phyloP scores from a whole-genome alignment of 495 filamentous ascomycete species.

The Penicillium longicatenatum region DNA sequence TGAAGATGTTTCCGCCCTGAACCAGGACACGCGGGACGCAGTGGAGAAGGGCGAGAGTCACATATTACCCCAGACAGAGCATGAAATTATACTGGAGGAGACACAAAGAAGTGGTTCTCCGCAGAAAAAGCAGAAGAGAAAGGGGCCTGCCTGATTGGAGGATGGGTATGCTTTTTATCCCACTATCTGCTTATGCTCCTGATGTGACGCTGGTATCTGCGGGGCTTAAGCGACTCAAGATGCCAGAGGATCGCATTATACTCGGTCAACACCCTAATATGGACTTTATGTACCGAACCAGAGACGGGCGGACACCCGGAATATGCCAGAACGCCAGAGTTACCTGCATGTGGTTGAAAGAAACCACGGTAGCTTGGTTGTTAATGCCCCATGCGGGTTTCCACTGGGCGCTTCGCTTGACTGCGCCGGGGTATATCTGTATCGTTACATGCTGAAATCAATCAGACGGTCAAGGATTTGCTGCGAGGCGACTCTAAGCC shows the following conservation, averaged over 20 bases:
- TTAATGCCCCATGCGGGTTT: background rate
- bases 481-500: no score
- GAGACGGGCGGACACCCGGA: background rate
- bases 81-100: background rate
- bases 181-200: background rate
- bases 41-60: slow-evolving; percentile 30
- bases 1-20: slow-evolving; percentile 23
- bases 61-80: background rate
- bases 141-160: background rate
- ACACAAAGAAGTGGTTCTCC: background rate
- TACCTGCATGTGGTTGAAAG: background rate
- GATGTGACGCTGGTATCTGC: background rate
- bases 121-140: slow-evolving; percentile 1
- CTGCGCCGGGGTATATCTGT: background rate
- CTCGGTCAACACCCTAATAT: background rate
- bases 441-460: no score
- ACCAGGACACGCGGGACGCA: slow-evolving; percentile 26
- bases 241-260: background rate
- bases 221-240: background rate
- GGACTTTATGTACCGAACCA: background rate
- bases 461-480: no score
- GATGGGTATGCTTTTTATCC: background rate
- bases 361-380: background rate
- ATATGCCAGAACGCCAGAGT: background rate
- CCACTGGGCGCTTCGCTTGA: background rate